Base-by-base conservation (phyloP, 768 basidiomycete genomes). In the Rhodosporidiobolus sp. region DNA sequence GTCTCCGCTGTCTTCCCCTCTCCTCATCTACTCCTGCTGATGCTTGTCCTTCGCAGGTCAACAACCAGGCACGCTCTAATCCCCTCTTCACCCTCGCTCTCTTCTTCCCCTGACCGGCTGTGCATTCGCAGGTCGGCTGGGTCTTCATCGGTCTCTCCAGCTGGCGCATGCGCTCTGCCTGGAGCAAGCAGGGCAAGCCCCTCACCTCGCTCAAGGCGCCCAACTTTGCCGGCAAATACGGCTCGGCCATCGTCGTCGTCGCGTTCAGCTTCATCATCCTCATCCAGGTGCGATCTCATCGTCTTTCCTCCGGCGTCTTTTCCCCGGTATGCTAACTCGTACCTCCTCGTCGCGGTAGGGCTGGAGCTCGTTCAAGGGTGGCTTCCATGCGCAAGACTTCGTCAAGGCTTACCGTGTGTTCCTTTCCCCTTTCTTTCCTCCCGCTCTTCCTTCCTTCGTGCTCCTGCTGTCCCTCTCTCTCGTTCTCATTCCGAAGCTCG, bases 71-170 rank as follows among this genome's bases (percentile, higher is more conserved):
- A 7, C 38, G 38, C 38, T 14, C 91, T 89, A 30, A 2, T 89
- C 88, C 61, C 30, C 80, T 63, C 69, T 30, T 35, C 28, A 7
- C 35, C 67, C 24, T 24, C 48, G 11, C 16, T 53, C 46, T 48
- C 46, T 48, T 52, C 10, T n/a, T 70, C 34, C 24, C 28, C 16
- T n/a, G n/a, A n/a, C n/a, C n/a, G n/a, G n/a, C n/a, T n/a, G n/a
- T n/a, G n/a, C n/a, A n/a, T n/a, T n/a, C n/a, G n/a, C 69, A 91
- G 89, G 90, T 93, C 77, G 91, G 90, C 4, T 93, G 91, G 91
- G 73, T 92, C 5, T 91, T 90, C 7, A 93, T 93, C 59, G 91
- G 91, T 4, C 82, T 93, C 46, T 87, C 91, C 17, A 91, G 90
- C 76, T 90, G 86, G 89, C 84, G 89, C 53, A 92, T 93, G 80